phyloP scores from a whole-genome alignment of 2,329 filamentous ascomycete species.

The Microdochium trichocladiopsis region DNA sequence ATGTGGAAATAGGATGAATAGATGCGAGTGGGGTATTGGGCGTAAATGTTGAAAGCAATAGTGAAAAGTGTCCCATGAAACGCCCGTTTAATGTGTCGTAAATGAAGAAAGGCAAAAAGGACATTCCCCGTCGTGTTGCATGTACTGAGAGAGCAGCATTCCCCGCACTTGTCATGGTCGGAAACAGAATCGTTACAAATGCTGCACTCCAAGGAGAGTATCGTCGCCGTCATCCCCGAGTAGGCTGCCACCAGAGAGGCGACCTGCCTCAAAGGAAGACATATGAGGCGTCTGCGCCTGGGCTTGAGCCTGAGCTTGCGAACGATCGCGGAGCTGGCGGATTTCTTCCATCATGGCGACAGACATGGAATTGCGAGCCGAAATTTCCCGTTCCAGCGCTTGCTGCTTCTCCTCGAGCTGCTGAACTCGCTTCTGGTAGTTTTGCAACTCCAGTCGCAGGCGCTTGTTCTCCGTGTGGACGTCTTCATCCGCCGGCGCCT shows the following conservation, averaged over 20 bases:
- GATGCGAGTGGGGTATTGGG: background rate
- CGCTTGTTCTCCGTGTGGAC: conserved; percentile 61
- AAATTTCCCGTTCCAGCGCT: conserved; percentile 1
- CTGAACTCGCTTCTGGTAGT: conserved; percentile 44
- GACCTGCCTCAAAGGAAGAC: background rate
- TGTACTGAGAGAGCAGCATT: too few relatives aligned
- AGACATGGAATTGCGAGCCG: conserved; percentile 8
- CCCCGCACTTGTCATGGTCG: too few relatives aligned
- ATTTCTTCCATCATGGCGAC: conserved; percentile 42
- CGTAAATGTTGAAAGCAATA: background rate
- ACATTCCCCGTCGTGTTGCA: background rate
- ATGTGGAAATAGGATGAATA: background rate
- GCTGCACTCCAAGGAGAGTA: background rate
- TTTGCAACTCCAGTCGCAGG: conserved; percentile 49
- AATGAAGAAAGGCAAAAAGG: background rate
- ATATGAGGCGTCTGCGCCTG: background rate
- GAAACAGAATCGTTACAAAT: background rate
- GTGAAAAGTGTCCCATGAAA: background rate
- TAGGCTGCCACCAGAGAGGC: background rate
- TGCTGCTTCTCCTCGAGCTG: conserved; percentile 42
- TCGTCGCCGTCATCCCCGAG: background rate
- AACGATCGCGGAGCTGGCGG: conserved; percentile 22
- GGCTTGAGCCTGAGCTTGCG: background rate
- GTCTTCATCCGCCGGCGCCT: conserved; percentile 33
- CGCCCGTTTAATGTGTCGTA: background rate